Conservation (phyloP, 2,329 filamentous ascomycete species). For the Xylariaceae sp. region DNA sequence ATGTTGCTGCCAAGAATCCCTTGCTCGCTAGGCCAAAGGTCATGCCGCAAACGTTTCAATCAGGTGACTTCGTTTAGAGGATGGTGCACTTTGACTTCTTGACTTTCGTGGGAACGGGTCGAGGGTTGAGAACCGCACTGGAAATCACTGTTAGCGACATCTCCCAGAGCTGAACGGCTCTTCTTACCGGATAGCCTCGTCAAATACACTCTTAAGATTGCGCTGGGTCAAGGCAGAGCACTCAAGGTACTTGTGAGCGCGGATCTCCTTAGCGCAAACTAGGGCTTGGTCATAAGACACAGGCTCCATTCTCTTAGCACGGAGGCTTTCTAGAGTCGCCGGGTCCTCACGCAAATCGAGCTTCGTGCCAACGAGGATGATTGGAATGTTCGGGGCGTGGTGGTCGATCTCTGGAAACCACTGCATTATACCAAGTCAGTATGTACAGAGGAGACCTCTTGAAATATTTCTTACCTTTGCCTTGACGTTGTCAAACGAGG, state of each 20-base stretch:
- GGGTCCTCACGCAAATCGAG: slow-evolving; percentile 90
- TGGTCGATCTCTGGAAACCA: slow-evolving; percentile 98
- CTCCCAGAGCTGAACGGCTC: slow-evolving; percentile 23
- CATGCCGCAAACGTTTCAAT: slow-evolving; percentile 13
- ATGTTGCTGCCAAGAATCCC: slow-evolving; percentile 24
- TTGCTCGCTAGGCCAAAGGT: slow-evolving; percentile 21
- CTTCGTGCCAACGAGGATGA: slow-evolving; percentile 96
- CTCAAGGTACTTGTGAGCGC: slow-evolving; percentile 94
- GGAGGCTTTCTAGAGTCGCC: slow-evolving; percentile 73
- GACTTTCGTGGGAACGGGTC: slow-evolving; percentile 51
- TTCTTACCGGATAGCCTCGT: slow-evolving; percentile 91
- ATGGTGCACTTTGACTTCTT: slow-evolving; percentile 68
- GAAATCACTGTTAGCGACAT: slow-evolving; percentile 12
- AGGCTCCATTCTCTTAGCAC: slow-evolving; percentile 93
- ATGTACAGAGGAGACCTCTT: not conserved
- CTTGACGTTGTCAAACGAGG: slow-evolving; percentile 98
- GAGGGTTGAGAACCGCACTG: slow-evolving; percentile 69
- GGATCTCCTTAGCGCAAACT: slow-evolving; percentile 86
- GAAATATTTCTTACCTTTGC: slow-evolving; percentile 69
- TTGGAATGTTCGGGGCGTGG: slow-evolving; percentile 90
- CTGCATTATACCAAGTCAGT: slow-evolving; percentile 38
- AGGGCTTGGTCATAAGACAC: slow-evolving; percentile 92
- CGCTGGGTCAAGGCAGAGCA: slow-evolving; percentile 95
- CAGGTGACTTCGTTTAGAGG: slow-evolving; percentile 41
- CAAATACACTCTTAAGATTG: slow-evolving; percentile 97